Evolutionary conservation across 2,329 filamentous ascomycete genomes (phyloP).

Genomic region (Alternaria sp.): DNA sequence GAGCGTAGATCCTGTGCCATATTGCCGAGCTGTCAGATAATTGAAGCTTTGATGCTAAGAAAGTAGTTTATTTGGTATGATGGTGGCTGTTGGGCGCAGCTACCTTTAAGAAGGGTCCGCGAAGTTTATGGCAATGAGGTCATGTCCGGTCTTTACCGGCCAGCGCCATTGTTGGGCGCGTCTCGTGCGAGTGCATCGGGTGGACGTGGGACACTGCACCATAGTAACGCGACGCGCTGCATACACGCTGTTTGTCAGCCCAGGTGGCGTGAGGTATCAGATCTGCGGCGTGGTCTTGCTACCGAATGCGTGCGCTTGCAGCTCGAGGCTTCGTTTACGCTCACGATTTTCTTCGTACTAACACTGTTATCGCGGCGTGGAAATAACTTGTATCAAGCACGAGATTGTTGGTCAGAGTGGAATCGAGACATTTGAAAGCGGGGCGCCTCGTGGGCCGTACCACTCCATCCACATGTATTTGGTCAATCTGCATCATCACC

Average conservation of each 20-base stretch:
- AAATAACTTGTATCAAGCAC: neutral
- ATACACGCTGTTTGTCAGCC: conserved; percentile 25
- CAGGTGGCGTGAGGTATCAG: conserved; percentile 31
- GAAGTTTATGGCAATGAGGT: conserved; percentile 15
- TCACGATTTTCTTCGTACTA: neutral
- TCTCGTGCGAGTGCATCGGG: conserved; percentile 13
- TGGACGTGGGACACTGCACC: conserved; percentile 17
- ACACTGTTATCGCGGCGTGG: neutral
- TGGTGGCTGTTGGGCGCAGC: conserved; percentile 23
- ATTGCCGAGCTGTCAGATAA: conserved; percentile 13
- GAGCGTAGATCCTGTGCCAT: conserved; percentile 54
- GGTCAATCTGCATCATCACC: neutral
- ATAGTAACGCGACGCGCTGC: conserved; percentile 23
- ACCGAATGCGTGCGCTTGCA: conserved; percentile 8
- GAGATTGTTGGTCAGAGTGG: neutral
- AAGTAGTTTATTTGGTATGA: conserved; percentile 10
- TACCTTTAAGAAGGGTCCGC: conserved; percentile 19
- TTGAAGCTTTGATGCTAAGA: conserved; percentile 8
- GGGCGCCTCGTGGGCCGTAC: neutral
- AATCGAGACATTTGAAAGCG: neutral
- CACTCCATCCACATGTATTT: neutral
- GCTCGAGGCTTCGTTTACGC: neutral
- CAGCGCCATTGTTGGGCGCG: conserved; percentile 18
- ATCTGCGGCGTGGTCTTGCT: neutral
- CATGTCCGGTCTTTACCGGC: conserved; percentile 22